Conservation (phyloP, 2,329 filamentous ascomycete species). For the Apiospora sp. region DNA sequence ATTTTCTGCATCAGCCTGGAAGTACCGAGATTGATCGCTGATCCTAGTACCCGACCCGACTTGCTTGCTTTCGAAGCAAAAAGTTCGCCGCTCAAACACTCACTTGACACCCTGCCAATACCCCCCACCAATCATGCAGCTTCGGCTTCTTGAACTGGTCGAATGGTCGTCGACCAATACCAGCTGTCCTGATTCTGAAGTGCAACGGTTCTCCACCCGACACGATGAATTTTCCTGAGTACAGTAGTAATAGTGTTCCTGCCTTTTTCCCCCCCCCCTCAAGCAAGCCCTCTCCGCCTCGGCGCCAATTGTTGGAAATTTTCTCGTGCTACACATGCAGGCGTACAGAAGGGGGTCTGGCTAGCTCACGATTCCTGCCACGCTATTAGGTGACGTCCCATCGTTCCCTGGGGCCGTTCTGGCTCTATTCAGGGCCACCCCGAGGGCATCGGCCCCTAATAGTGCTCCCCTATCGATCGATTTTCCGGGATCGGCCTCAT, state of each 20-base stretch:
- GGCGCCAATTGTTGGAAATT: conserved; percentile 4
- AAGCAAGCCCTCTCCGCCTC: neutral
- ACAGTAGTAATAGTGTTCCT: neutral
- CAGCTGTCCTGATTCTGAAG: neutral
- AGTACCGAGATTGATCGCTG: neutral
- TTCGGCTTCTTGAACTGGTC: conserved; percentile 9
- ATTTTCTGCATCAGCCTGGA: neutral
- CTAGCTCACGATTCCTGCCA: neutral
- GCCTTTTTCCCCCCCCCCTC: neutral
- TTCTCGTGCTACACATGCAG: conserved; percentile 17
- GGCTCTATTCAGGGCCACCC: neutral
- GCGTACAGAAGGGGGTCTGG: neutral
- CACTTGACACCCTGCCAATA: neutral
- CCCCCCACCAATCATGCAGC: conserved; percentile 19
- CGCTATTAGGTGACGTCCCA: neutral
- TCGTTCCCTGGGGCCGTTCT: neutral
- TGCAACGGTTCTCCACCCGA: neutral
- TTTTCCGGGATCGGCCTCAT: conserved; percentile 9
- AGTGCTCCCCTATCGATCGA: conserved; percentile 6
- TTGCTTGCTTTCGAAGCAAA: neutral
- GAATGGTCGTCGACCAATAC: conserved; percentile 16
- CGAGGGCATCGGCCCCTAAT: neutral
- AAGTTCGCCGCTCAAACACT: neutral
- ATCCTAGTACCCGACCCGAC: conserved; percentile 10
- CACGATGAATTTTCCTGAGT: neutral